A percentile compares a stretch with the other conserved stretches of the same genome.
Conservation (phyloP, 805 yeast genomes). For the Lachancea fermentati region DNA sequence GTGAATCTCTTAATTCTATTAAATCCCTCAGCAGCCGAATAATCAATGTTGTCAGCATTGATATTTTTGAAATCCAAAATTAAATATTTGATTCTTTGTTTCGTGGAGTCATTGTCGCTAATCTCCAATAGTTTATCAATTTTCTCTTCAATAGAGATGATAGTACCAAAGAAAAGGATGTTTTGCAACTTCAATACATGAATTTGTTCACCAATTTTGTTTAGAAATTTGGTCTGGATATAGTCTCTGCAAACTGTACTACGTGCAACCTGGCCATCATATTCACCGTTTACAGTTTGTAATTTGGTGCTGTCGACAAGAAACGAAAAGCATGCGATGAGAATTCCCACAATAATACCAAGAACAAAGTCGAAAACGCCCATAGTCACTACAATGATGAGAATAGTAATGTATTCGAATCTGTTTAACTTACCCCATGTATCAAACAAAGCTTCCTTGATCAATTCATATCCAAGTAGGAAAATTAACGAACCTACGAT, state of each 20-base stretch:
- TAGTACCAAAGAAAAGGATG: slow-evolving; percentile 88
- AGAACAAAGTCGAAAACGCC: slow-evolving; percentile 92
- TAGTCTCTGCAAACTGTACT: slow-evolving; percentile 92
- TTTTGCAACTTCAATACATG: slow-evolving; percentile 85
- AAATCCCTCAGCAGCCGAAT: slow-evolving; percentile 94
- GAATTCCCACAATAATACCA: slow-evolving; percentile 85
- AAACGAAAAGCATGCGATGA: slow-evolving; percentile 90
- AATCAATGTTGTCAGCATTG: slow-evolving; percentile 65
- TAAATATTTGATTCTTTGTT: slow-evolving; percentile 68
- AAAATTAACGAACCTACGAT: slow-evolving; percentile 93
- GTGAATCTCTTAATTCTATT: slow-evolving; percentile 77
- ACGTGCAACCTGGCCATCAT: slow-evolving; percentile 81
- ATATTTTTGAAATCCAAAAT: slow-evolving; percentile 84
- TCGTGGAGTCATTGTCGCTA: slow-evolving; percentile 31
- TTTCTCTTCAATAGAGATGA: slow-evolving; percentile 79
- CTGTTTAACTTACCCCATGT: slow-evolving; percentile 68
- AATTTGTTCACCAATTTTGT: slow-evolving; percentile 84
- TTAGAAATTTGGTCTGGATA: slow-evolving; percentile 76
- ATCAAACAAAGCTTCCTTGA: slow-evolving; percentile 82
- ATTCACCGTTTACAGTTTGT: slow-evolving; percentile 75
- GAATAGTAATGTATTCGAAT: slow-evolving; percentile 79
- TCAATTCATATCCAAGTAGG: slow-evolving; percentile 81
- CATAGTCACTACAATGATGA: slow-evolving; percentile 87
- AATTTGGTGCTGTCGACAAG: slow-evolving; percentile 86
- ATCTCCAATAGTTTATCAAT: slow-evolving; percentile 62